Conservation (phyloP, 2,329 filamentous ascomycete genomes). For the Coleophoma cylindrospora region DNA sequence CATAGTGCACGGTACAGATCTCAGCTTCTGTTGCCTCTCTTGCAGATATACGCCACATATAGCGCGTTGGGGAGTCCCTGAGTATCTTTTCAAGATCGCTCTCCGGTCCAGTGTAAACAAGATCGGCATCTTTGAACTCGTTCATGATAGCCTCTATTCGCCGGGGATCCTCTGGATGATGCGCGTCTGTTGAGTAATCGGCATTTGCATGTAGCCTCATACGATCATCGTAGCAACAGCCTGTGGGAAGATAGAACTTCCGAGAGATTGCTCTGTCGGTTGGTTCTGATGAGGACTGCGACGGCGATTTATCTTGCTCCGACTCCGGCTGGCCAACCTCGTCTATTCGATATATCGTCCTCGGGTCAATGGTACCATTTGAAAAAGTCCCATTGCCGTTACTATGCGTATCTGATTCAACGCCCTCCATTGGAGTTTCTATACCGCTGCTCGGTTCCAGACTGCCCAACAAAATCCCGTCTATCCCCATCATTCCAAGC, state of each 20-base stretch:
- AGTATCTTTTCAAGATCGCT: constrained; percentile 47
- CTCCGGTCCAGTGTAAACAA: constrained; percentile 62
- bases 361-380: not conserved
- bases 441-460: not conserved
- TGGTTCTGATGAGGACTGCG: constrained; percentile 2
- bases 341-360: not conserved
- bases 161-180: constrained; percentile 91
- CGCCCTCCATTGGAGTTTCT: not conserved
- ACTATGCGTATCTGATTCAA: not conserved
- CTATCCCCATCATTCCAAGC: not conserved
- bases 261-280: constrained; percentile 10
- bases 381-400: not conserved
- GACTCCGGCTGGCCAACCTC: not conserved
- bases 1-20: constrained; percentile 72
- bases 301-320: not conserved
- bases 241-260: constrained; percentile 50
- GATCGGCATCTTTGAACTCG: constrained; percentile 74
- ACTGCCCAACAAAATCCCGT: not conserved
- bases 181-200: constrained; percentile 65
- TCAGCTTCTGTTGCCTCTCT: constrained; percentile 75
- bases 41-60: constrained; percentile 73
- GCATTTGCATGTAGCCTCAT: constrained; percentile 96
- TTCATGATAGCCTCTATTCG: constrained; percentile 92
- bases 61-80: constrained; percentile 49
- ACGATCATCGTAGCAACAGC: constrained; percentile 83